Conservation (phyloP, 441 rosid genomes). For the Adansonia madagascariensis region DNA sequence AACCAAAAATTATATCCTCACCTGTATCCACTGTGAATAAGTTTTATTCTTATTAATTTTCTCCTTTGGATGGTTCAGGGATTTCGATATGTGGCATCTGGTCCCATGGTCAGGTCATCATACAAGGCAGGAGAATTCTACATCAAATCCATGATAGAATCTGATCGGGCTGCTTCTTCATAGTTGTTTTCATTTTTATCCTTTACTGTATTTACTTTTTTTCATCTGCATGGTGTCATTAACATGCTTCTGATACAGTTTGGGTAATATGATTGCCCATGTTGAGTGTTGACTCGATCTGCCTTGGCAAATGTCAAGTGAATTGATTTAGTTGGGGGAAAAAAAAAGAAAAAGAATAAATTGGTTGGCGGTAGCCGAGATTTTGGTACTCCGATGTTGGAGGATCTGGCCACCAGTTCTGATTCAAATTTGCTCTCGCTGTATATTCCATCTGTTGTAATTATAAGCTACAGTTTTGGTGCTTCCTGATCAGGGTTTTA, state of each 20-base stretch:
- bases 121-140: conserved; percentile 99
- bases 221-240: background rate
- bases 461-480: background rate
- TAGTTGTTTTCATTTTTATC: conserved; percentile 39
- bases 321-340: background rate
- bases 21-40: too few relatives aligned
- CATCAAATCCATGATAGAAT: conserved; percentile 95
- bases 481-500: background rate
- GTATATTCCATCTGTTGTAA: background rate
- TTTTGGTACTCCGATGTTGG: background rate
- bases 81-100: conserved; percentile 94
- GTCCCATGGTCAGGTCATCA: conserved; percentile 98
- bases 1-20: too few relatives aligned
- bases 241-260: background rate
- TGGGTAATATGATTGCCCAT: background rate
- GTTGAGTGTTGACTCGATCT: background rate
- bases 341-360: too few relatives aligned
- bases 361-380: background rate
- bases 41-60: too few relatives aligned
- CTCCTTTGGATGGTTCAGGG: conserved; percentile 42
- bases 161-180: conserved; percentile 69
- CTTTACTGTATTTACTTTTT: background rate
- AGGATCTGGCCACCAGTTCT: background rate
- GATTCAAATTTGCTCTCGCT: background rate
- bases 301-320: conserved; percentile 1